Evolutionary conservation across 306 rosid genomes (phyloP).

Genomic region (Prunus persica): Prunus_persica_NCBIv2 NC_034011.1:3030001-3030500

Average conservation of each 20-base stretch:
- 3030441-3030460: slow-evolving; percentile 26
- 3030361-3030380: background rate
- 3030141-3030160: slow-evolving; percentile 33
- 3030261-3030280: slow-evolving; percentile 41
- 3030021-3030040: slow-evolving; percentile 37
- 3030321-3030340: slow-evolving; percentile 20
- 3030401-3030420: background rate
- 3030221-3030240: slow-evolving; percentile 25
- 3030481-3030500: slow-evolving; percentile 84
- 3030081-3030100: slow-evolving; percentile 35
- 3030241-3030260: slow-evolving; percentile 28
- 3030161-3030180: slow-evolving; percentile 40
- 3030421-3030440: slow-evolving; percentile 22
- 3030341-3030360: background rate
- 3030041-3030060: slow-evolving; percentile 33
- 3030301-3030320: slow-evolving; percentile 78
- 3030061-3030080: slow-evolving; percentile 34
- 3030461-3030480: slow-evolving; percentile 71
- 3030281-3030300: slow-evolving; percentile 53
- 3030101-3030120: slow-evolving; percentile 29
- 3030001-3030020: slow-evolving; percentile 32
- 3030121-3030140: slow-evolving; percentile 21
- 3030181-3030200: slow-evolving; percentile 45
- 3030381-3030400: background rate
- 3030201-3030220: slow-evolving; percentile 34